Evolutionary conservation across 169 alveolate species (phyloP).

Genomic region (Cryptosporidium viatorum): DNA sequence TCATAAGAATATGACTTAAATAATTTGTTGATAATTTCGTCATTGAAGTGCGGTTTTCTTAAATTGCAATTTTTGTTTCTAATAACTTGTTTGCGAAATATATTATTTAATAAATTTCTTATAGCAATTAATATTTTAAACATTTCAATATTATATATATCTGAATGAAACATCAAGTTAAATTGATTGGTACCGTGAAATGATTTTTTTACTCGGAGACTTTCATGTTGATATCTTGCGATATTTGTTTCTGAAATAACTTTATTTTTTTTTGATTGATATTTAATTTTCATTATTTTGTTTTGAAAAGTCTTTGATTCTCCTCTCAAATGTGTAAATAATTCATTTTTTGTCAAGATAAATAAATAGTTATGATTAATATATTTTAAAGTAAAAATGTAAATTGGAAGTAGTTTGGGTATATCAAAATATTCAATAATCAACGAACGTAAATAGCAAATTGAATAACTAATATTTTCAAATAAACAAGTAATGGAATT

Average conservation of each 20-base stretch:
- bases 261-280: not conserved
- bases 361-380: not conserved
- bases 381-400: slow-evolving; percentile 14
- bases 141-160: not conserved
- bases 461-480: not conserved
- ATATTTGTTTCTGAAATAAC: not conserved
- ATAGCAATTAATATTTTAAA: not conserved
- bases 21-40: not conserved
- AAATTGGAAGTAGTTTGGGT: not conserved
- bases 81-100: not conserved
- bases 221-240: not conserved
- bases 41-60: not conserved
- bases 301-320: not conserved
- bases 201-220: not conserved
- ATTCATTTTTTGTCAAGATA: slow-evolving; percentile 36
- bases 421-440: not conserved
- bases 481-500: not conserved
- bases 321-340: not conserved
- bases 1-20: not conserved
- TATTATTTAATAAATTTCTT: not conserved
- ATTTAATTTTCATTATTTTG: not conserved
- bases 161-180: not conserved
- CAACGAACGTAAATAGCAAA: not conserved
- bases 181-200: not conserved
- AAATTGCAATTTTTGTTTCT: not conserved